These are phyloP conservation scores for Pseudomassariella vexata DNA, from an alignment of 2,329 filamentous ascomycete genomes.

Conservation along the genomic window DNA sequence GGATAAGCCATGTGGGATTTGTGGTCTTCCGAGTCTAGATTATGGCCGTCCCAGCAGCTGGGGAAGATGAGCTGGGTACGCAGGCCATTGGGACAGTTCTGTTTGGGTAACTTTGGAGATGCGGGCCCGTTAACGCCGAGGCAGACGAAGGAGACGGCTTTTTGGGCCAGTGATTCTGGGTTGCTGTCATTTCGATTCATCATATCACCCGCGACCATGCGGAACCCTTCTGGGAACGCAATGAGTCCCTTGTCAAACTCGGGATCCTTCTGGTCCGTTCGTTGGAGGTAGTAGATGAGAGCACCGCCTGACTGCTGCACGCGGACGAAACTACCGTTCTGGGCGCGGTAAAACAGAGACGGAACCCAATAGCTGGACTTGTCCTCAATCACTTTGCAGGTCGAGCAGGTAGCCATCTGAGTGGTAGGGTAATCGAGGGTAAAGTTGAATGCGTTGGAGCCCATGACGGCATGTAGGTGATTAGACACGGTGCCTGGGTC, in stretches of 20 bases:
- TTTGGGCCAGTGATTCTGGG: constrained; percentile 37
- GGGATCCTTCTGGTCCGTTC: constrained; percentile 30
- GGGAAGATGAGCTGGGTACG: constrained; percentile 53
- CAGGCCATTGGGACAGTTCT: constrained; percentile 45
- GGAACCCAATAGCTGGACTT: constrained; percentile 66
- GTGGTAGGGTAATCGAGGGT: constrained; percentile 46
- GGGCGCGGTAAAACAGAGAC: constrained; percentile 41
- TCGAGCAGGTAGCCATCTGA: constrained; percentile 53
- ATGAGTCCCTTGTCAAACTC: constrained; percentile 40
- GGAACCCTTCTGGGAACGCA: constrained; percentile 57
- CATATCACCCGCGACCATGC: constrained; percentile 60
- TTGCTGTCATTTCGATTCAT: constrained; percentile 41
- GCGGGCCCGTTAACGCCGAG: constrained; percentile 39
- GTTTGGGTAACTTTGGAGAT: constrained; percentile 45
- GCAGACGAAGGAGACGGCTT: constrained; percentile 52
- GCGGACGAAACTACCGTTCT: constrained; percentile 50
- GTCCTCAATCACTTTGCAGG: constrained; percentile 57
- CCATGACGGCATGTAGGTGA: constrained; percentile 58
- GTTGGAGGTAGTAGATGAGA: constrained; percentile 51
- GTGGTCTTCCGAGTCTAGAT: constrained; percentile 49
- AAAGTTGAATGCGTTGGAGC: constrained; percentile 55
- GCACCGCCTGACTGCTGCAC: constrained; percentile 36
- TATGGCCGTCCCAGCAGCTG: constrained; percentile 56
- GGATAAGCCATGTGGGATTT: constrained; percentile 52
- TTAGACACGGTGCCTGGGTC: constrained; percentile 43